phyloP scores from a whole-genome alignment of 768 basidiomycete species.

The Ramaria sp. region DNA sequence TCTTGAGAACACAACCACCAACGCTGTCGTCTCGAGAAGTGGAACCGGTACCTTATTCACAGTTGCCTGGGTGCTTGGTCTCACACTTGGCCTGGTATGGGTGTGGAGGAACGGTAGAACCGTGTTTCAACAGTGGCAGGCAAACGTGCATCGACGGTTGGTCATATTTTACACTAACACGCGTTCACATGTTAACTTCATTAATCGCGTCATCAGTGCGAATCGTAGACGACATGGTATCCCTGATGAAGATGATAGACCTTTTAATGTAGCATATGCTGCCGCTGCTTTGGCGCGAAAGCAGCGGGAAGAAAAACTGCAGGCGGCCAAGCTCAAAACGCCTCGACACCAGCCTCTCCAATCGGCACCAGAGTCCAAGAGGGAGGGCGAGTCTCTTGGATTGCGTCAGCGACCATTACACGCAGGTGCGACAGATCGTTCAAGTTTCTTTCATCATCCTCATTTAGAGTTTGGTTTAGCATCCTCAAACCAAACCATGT shows the following conservation, averaged over 20 bases:
- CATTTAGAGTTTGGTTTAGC: background rate
- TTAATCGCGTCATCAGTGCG: slow-evolving; percentile 4
- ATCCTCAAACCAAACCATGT: background rate
- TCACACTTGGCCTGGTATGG: slow-evolving; percentile 1
- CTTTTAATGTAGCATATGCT: slow-evolving; percentile 83
- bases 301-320: slow-evolving; percentile 37
- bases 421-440: background rate
- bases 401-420: background rate
- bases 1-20: background rate
- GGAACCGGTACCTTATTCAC: slow-evolving; percentile 4
- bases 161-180: background rate
- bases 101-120: slow-evolving; percentile 4
- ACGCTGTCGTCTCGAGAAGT: background rate
- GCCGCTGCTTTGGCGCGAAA: slow-evolving; percentile 49
- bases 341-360: slow-evolving; percentile 18
- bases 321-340: slow-evolving; percentile 19
- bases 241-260: slow-evolving; percentile 70
- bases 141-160: slow-evolving; percentile 5
- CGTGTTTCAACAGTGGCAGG: slow-evolving; percentile 10
- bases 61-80: slow-evolving; percentile 7
- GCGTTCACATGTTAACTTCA: background rate
- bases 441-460: background rate
- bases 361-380: slow-evolving; percentile 27
- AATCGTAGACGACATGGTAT: slow-evolving; percentile 66
- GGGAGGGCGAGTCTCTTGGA: slow-evolving; percentile 5